Evolutionary conservation across 805 yeast species (phyloP).

Genomic region (Yamadazyma phyllophila): DNA sequence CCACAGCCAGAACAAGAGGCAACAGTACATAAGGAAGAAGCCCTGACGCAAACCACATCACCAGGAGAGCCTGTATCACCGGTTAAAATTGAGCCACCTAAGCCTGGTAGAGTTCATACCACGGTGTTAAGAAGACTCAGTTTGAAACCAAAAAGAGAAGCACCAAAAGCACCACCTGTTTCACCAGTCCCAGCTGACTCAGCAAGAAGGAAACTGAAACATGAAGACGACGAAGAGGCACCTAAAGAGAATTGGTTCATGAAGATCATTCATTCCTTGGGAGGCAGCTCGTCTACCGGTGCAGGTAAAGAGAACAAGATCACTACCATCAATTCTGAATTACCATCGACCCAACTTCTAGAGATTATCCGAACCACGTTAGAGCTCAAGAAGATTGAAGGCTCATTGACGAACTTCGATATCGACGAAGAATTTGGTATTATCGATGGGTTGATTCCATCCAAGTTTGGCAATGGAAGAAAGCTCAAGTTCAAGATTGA

Average conservation of each 20-base stretch:
- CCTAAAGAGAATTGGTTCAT: conserved; percentile 37
- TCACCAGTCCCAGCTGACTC: not conserved
- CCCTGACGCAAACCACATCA: not conserved
- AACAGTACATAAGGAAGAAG: no score
- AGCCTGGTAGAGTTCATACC: conserved; percentile 9
- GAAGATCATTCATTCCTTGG: conserved; percentile 31
- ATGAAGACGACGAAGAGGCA: conserved; percentile 8
- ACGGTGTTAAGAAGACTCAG: conserved; percentile 26
- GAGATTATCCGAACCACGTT: conserved; percentile 39
- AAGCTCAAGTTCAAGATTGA: conserved; percentile 47
- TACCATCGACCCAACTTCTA: conserved; percentile 30
- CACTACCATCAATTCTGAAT: conserved; percentile 31
- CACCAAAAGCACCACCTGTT: conserved; percentile 35
- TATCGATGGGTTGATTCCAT: conserved; percentile 48
- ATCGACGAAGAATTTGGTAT: conserved; percentile 44
- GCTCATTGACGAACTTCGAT: conserved; percentile 42
- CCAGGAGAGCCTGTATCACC: not conserved
- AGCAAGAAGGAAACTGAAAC: not conserved
- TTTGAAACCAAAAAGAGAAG: conserved; percentile 37
- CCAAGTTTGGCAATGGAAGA: conserved; percentile 43
- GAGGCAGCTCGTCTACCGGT: conserved; percentile 8
- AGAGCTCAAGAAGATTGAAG: conserved; percentile 48
- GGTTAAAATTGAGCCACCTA: conserved; percentile 8
- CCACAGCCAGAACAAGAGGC: no score
- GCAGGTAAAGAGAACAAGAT: conserved; percentile 19